Base-by-base conservation (phyloP, 2,329 filamentous ascomycete genomes). In the Sporothrix variecibatus region DNA sequence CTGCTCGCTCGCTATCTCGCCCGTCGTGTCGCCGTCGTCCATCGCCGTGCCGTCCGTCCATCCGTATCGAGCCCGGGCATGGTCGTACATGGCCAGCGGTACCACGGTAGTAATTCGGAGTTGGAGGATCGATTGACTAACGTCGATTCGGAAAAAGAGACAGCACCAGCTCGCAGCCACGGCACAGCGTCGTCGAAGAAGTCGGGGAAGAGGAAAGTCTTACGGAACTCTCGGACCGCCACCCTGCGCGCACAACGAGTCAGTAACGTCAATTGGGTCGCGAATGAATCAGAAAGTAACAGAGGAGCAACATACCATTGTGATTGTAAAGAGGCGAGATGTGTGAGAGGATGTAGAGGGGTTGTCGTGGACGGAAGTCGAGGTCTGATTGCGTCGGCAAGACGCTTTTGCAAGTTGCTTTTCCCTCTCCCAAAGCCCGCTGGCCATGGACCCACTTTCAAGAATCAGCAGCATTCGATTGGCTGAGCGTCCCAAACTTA, bases 221-320 rank as follows among this genome's bases (percentile, higher is more conserved):
- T 83, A 89, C 87, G 86, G 86, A 80, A 89, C 83, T 83, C 84
- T 85, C 82, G 89, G 91, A 86, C 94, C 94, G 86, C 93, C 93
- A 86, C 93, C 93, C 92, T 91, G 77, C 4, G 9, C 40, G 56
- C 64, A 56, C 53, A 69, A 76, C 74, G 72, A 77, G 82, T 89
- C 82, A n/a, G 38, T 20, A 46, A 23, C 20, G 23, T 49, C 20
- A 58, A 49, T 49, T 23, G 62, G 31, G 6, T 8, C n/a, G 9
- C n/a, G 49, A 12, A 15, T 8, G 9, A 17, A 34, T 34, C 51
- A 26, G 11, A 23, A 9, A 43, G 49, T 71, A 43, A 7, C 1
- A 4, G 26, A 17, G 0, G 1, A 15, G 0, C 1, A 26, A 34
- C 85, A 80, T 82, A 90, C 89, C 89, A 91, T 91, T 81, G 74